These are phyloP conservation scores for Naganishia antarctica DNA, from an alignment of 768 basidiomycete species.

Conservation along the genomic window DNA sequence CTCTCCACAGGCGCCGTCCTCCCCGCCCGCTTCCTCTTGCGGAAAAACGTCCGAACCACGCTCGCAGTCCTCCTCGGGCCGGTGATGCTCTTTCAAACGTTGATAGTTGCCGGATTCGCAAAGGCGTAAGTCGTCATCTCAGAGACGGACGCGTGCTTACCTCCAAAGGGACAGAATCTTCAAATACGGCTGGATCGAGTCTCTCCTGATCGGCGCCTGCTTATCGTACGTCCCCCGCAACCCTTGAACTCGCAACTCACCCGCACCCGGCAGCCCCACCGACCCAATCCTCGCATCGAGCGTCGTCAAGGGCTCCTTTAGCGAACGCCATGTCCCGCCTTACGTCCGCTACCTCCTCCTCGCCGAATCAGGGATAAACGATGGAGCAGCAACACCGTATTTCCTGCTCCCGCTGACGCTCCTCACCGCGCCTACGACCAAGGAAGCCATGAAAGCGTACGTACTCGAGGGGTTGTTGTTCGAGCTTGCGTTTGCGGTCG, in stretches of 20 bases:
- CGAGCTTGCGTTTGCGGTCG: conserved; percentile 28
- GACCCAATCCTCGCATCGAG: conserved; percentile 34
- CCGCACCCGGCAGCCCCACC: conserved; percentile 20
- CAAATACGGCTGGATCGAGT: conserved; percentile 29
- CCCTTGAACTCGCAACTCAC: neutral
- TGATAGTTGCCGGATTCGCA: conserved; percentile 25
- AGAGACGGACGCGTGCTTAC: neutral
- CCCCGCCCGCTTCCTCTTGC: conserved; percentile 26
- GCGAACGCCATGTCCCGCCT: conserved; percentile 34
- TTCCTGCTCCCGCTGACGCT: conserved; percentile 29
- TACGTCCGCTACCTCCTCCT: conserved; percentile 33
- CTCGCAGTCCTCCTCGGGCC: conserved; percentile 29
- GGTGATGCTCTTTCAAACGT: conserved; percentile 27
- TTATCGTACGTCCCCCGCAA: conserved; percentile 25
- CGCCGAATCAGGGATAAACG: conserved; percentile 35
- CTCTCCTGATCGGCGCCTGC: conserved; percentile 31
- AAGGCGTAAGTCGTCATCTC: conserved; percentile 28
- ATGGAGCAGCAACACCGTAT: conserved; percentile 31
- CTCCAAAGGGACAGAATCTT: conserved; percentile 13
- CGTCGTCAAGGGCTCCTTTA: conserved; percentile 35
- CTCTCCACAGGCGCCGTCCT: conserved; percentile 42
- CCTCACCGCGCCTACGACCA: conserved; percentile 9
- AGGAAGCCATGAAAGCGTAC: conserved; percentile 20
- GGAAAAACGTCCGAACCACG: conserved; percentile 19
- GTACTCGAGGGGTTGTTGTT: conserved; percentile 29